Conservation (phyloP, 1,139 yeast species). For the Hyphopichia burtonii region DNA sequence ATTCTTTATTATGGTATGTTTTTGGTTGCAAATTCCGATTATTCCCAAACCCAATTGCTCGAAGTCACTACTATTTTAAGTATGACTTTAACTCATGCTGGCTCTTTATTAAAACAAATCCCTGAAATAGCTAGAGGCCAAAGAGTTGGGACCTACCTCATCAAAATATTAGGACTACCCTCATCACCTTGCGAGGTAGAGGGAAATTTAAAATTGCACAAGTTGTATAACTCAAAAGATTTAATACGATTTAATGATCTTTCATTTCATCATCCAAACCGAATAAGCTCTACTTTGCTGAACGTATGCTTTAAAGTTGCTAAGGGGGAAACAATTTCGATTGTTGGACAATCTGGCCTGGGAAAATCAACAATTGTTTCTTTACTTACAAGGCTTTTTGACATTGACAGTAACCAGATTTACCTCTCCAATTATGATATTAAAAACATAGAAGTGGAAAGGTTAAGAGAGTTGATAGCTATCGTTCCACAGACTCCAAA, state of each 20-base stretch:
- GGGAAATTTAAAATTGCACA: constrained; percentile 18
- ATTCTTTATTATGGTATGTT: constrained; percentile 75
- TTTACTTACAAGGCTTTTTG: constrained; percentile 53
- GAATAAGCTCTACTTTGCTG: constrained; percentile 27
- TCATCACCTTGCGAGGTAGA: constrained; percentile 29
- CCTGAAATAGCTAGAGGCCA: constrained; percentile 81
- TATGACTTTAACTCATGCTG: constrained; percentile 69
- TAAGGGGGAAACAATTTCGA: constrained; percentile 53
- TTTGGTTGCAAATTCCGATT: constrained; percentile 57
- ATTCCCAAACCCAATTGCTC: constrained; percentile 56
- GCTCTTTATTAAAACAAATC: constrained; percentile 56
- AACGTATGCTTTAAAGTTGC: constrained; percentile 40
- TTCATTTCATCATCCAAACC: constrained; percentile 47
- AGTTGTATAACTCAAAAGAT: constrained; percentile 10
- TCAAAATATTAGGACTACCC: constrained; percentile 39
- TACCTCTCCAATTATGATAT: constrained; percentile 43
- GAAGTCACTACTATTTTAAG: constrained; percentile 70
- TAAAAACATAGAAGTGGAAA: constrained; percentile 40
- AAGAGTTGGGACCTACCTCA: constrained; percentile 61
- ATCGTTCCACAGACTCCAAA: constrained; percentile 68
- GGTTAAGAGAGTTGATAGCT: constrained; percentile 54
- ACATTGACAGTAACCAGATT: constrained; percentile 31
- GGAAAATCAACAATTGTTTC: constrained; percentile 74
- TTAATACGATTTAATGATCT: constrained; percentile 43
- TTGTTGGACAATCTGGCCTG: constrained; percentile 76